Evolutionary conservation across 1,139 yeast species (phyloP).

Genomic region (Insectozyma bohioensis): DNA sequence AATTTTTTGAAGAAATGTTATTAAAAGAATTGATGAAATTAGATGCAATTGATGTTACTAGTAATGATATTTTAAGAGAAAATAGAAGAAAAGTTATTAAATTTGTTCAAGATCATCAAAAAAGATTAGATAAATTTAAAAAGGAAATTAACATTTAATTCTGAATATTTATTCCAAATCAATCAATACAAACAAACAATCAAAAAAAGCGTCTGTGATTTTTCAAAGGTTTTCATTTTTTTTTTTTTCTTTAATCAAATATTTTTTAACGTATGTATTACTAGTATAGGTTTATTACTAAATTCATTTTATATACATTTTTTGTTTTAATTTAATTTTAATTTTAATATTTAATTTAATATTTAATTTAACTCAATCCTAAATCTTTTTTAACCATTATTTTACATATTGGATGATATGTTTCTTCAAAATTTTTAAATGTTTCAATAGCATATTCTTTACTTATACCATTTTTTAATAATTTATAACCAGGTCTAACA

Average conservation of each 20-base stretch:
- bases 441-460: conserved; percentile 30
- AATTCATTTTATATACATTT: not conserved
- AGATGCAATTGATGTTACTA: conserved; percentile 60
- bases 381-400: conserved; percentile 39
- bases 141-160: conserved; percentile 37
- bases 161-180: too few species aligned
- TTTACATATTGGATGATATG: conserved; percentile 42
- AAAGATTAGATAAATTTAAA: conserved; percentile 55
- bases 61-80: conserved; percentile 51
- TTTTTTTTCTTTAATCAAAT: too few species aligned
- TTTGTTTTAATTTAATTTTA: not conserved
- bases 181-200: too few species aligned
- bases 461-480: conserved; percentile 27
- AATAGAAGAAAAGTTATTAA: conserved; percentile 61
- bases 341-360: too few species aligned
- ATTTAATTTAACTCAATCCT: conserved; percentile 11
- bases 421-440: conserved; percentile 23
- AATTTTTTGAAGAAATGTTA: conserved; percentile 64
- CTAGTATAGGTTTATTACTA: not conserved
- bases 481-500: conserved; percentile 41
- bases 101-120: conserved; percentile 59
- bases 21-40: conserved; percentile 64
- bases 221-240: too few species aligned
- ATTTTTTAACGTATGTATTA: too few species aligned
- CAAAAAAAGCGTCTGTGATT: too few species aligned